These are phyloP conservation scores for Clonostachys rhizophaga DNA, from an alignment of 2,329 filamentous ascomycete genomes.

Conservation along the genomic window DNA sequence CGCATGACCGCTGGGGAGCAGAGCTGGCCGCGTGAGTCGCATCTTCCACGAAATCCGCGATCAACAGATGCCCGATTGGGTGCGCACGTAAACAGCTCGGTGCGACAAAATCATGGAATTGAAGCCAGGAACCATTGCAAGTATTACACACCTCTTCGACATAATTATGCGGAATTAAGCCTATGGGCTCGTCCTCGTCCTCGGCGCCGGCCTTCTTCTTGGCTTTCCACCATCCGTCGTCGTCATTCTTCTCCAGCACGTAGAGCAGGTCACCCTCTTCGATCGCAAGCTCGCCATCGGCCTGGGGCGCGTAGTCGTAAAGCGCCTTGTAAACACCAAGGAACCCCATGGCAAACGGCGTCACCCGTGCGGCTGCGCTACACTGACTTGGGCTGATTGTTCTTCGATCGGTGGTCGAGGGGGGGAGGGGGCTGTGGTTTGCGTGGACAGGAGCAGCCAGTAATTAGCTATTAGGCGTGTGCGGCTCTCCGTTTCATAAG, in stretches of 20 bases:
- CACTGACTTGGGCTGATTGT: background rate
- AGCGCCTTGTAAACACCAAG: constrained; percentile 84
- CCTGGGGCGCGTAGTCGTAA: constrained; percentile 89
- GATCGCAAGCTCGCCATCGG: constrained; percentile 80
- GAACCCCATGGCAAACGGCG: constrained; percentile 67
- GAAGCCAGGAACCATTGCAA: constrained; percentile 1
- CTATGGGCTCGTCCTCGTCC: constrained; percentile 87
- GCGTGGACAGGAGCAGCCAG: background rate
- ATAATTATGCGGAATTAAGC: constrained; percentile 91
- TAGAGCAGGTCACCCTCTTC: constrained; percentile 85
- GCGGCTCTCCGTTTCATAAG: too few species aligned
- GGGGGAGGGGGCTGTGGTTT: background rate
- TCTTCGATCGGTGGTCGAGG: background rate
- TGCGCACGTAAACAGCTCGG: too few species aligned
- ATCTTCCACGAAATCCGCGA: too few species aligned
- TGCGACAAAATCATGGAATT: background rate
- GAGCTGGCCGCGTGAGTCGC: too few species aligned
- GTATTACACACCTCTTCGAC: constrained; percentile 72
- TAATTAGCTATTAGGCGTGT: background rate
- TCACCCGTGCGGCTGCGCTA: background rate
- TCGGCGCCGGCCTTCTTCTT: constrained; percentile 83
- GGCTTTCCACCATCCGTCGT: constrained; percentile 90
- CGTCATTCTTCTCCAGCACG: constrained; percentile 74
- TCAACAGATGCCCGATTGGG: too few species aligned
- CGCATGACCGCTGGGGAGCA: too few species aligned